A percentile compares a stretch with the other conserved stretches of the same genome.
phyloP scores from a whole-genome alignment of 1,284 basidiomycete species.

The Trametes hirsuta region DNA sequence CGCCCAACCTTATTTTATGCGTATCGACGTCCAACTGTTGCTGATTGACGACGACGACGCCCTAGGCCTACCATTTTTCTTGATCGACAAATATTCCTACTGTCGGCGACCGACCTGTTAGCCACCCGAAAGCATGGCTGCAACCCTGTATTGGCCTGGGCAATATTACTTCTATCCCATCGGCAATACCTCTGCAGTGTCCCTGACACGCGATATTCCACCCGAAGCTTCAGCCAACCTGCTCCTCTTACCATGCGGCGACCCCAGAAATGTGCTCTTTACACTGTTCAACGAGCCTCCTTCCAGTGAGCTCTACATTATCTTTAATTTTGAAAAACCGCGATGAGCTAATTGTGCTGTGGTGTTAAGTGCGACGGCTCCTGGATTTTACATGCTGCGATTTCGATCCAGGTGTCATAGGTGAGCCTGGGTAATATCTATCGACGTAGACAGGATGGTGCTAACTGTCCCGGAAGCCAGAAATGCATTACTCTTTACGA shows the following conservation, averaged over 20 bases:
- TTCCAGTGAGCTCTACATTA: slow-evolving; percentile 15
- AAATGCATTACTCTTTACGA: slow-evolving; percentile 40
- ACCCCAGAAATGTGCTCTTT: slow-evolving; percentile 57
- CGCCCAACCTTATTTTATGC: too few relatives aligned
- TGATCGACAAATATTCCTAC: too few relatives aligned
- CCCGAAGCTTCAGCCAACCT: slow-evolving; percentile 48
- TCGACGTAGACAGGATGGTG: neutral
- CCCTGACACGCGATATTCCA: slow-evolving; percentile 49
- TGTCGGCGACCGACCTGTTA: too few relatives aligned
- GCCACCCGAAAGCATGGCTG: slow-evolving; percentile 32
- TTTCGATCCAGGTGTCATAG: slow-evolving; percentile 57
- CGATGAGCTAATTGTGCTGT: neutral
- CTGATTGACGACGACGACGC: too few relatives aligned
- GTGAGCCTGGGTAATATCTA: slow-evolving; percentile 34
- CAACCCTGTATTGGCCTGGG: slow-evolving; percentile 42
- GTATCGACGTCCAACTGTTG: too few relatives aligned
- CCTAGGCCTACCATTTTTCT: too few relatives aligned
- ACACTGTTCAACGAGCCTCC: slow-evolving; percentile 38
- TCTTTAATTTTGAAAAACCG: neutral
- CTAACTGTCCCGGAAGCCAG: slow-evolving; percentile 36
- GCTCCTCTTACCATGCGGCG: slow-evolving; percentile 60
- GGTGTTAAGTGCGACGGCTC: slow-evolving; percentile 36
- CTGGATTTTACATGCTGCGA: slow-evolving; percentile 67
- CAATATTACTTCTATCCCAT: slow-evolving; percentile 56
- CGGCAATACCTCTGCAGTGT: slow-evolving; percentile 57